Base-by-base conservation (phyloP, 2,329 filamentous ascomycete genomes). In the Ophiosphaerella narmari region DNA sequence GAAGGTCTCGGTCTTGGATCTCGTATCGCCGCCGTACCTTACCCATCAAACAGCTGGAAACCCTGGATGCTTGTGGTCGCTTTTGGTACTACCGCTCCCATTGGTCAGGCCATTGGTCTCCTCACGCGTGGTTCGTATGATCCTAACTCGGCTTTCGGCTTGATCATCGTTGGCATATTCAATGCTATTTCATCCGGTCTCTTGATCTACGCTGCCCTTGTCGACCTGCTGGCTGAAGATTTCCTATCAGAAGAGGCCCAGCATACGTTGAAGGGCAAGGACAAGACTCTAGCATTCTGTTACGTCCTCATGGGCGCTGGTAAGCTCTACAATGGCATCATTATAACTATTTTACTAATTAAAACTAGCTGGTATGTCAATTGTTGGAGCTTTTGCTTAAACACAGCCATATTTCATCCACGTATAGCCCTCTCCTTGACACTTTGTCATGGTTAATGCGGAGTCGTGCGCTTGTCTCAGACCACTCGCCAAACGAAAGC, bases 141-240 rank as follows among this genome's bases (percentile, higher is more conserved):
- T 48, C 84, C 84, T 0, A 79, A 84, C 51, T 85, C 83, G 48
- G 83, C 83, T 7, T 82, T 86, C 48, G 85, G 84, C 29, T 67
- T 87, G 24, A 84, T 87, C 50, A 80, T 87, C 42, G 84, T 87
- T 9, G 85, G 85, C 39, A 68, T 84, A 1, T 87, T 86, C 71
- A 87, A 87, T 60, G 83, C 85, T 23, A 86, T 87, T 77, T 86
- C 83, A 1, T 85, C 72, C 23, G 84, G 83, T 64, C 76, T 86
- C 24, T 68, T 86, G 6, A 79, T 86, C 43, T 86, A 86, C 61
- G 83, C 83, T 35, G 82, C 84, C 2, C 73, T 86, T 6, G 85
- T 87, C 2, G 84, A 87, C 64, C 71, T 87, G 26, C 71, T 87
- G 32, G 83, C 83, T 4, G 84, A 86, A 60, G 85, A 87, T 63